Base-by-base conservation (phyloP, 164 flowering plant genomes). In the Umbilicus rupestris region DNA sequence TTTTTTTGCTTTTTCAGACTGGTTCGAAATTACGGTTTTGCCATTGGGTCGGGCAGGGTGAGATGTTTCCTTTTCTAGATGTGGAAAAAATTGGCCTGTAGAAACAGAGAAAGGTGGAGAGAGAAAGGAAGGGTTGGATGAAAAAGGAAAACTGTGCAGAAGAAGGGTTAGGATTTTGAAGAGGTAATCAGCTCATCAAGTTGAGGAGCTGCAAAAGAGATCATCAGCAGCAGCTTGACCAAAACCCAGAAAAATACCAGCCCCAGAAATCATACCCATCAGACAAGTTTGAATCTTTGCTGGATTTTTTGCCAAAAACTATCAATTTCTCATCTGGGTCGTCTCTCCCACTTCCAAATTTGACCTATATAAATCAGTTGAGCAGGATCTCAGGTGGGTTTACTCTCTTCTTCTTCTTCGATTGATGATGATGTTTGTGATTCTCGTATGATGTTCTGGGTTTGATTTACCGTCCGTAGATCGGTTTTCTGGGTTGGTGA, bases 61-160 rank as follows among this genome's bases (percentile, higher is more conserved):
- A n/a, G n/a, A n/a, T n/a, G n/a, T 28, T 55, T 55, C 14, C 33
- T 12, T 55, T 55, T 55, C 60, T 55, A 55, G 60, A 55, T 55
- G 60, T 55, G 60, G 60, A 55, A 55, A 55, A 28, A 55, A 55
- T 19, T 55, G 33, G 60, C 12, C 29, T 2, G 19, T 55, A 28
- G 60, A 55, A 28, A 55, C 28, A 55, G 28, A 52, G 29, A 52
- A 52, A 55, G 60, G 31, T 55, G 33, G 60, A 55, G 60, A 55
- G 60, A 55, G 33, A 35, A 55, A 26, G n/a, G n/a, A n/a, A 55
- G 60, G 8, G 60, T 26, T 26, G 28, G 31, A 55, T 55, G 17
- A 19, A 28, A 55, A 55, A 5, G 60, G 60, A 55, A 55, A 55
- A 17, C 60, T 52, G 58, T 24, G 58, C 29, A 52, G 58, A 52